Base-by-base conservation (phyloP, 2,329 filamentous ascomycete species). In the Dactylella cylindrospora region DNA sequence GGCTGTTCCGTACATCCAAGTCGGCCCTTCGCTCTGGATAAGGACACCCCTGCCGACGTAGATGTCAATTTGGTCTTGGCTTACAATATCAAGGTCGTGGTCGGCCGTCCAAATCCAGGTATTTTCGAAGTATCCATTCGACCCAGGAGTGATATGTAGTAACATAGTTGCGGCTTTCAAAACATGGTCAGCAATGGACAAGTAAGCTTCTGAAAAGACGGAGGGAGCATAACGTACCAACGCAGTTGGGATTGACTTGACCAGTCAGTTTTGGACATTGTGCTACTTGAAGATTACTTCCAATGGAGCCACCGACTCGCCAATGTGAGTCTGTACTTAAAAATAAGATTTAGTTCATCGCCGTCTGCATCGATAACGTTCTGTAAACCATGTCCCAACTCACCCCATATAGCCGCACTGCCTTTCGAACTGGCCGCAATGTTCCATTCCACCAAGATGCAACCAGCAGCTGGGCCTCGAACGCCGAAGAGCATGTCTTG, bases 371-470 rank as follows among this genome's bases (percentile, higher is more conserved):
- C 22, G 40, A 36, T 35, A 25, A 31, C 22, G 20, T 28, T n/a
- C 15, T 13, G 19, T 0, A 10, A 17, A n/a, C 17, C 19, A 22
- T 12, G 41, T 1, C 2, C 7, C 5, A 13, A 35, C 33, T 19
- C 46, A 59, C 44, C 93, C 88, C 90, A 98, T 70, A 85, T 77
- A 9, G 80, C 82, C 2, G 74, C 74, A 2, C 77, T 77, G 23
- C 75, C 75, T 33, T 46, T 68, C 2, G 38, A 31, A 3, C 65
- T 65, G 67, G 7, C 76, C 40, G 76, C 78, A 12, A 90, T 75
- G 70, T 90, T 90, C 77, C 84, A 90, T 69, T 90, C 79, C 60
- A 90, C 81, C 5, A 90, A 74, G 4, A 84, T 76, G 1, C 86
- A 86, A 3, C 87, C 87, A 0, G 82, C 77, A 3, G 83, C 78